These are phyloP conservation scores for Ophiosphaerella narmari DNA, from an alignment of 2,329 filamentous ascomycete species.

Conservation along the genomic window DNA sequence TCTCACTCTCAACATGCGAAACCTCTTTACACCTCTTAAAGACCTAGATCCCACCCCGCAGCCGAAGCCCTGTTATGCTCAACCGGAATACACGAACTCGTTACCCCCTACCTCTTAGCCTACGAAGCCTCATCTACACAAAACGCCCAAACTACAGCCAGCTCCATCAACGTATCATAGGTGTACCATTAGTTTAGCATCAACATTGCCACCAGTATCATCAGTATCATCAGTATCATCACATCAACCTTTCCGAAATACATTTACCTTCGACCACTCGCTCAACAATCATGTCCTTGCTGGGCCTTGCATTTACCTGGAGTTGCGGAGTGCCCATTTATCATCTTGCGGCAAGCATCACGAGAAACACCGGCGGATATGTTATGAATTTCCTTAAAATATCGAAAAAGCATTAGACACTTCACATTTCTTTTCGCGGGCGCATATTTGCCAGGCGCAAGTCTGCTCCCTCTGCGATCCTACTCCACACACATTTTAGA, in stretches of 20 bases:
- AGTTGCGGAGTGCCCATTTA: slow-evolving; percentile 29
- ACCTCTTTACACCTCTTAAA: slow-evolving; percentile 67
- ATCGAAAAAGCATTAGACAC: slow-evolving; percentile 45
- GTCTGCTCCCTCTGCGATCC: not conserved
- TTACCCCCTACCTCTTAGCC: not conserved
- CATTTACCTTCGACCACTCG: slow-evolving; percentile 15
- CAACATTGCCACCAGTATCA: slow-evolving; percentile 13
- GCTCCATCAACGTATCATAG: slow-evolving; percentile 22
- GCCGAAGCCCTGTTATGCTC: not conserved
- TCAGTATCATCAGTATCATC: slow-evolving; percentile 7
- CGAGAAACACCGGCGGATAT: slow-evolving; percentile 23
- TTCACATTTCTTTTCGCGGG: slow-evolving; percentile 23
- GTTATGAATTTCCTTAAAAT: slow-evolving; percentile 26
- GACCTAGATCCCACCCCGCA: slow-evolving; percentile 11
- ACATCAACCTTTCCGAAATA: slow-evolving; percentile 5
- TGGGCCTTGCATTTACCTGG: slow-evolving; percentile 34
- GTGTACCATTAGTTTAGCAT: slow-evolving; percentile 23
- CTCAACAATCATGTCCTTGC: slow-evolving; percentile 19
- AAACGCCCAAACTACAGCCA: not conserved
- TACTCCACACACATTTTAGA: slow-evolving; percentile 8
- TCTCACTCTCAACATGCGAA: slow-evolving; percentile 72
- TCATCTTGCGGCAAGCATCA: slow-evolving; percentile 17
- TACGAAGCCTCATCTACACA: not conserved
- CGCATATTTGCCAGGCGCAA: slow-evolving; percentile 42
- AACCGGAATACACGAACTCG: slow-evolving; percentile 2